Conservation (phyloP, 2,329 filamentous ascomycete species). For the Colletotrichum plurivorum region DNA sequence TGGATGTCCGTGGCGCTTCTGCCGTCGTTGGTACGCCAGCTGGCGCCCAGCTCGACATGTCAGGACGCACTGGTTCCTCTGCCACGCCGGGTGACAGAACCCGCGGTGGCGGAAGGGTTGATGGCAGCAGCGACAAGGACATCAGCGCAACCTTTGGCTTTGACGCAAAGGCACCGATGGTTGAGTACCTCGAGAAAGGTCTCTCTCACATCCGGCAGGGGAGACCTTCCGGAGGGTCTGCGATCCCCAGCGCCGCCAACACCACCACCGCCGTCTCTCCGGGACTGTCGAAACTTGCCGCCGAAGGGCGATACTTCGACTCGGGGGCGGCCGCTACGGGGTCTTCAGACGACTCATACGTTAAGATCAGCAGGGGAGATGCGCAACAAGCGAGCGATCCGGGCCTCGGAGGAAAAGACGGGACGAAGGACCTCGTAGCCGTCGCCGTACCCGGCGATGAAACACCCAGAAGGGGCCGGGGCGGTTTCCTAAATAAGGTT, state of each 20-base stretch:
- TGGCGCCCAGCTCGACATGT: constrained; percentile 43
- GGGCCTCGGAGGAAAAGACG: constrained; percentile 32
- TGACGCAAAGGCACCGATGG: constrained; percentile 61
- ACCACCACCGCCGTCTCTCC: constrained; percentile 41
- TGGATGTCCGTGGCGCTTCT: constrained; percentile 48
- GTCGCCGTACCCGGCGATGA: constrained; percentile 32
- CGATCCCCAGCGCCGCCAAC: constrained; percentile 34
- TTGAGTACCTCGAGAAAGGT: constrained; percentile 63
- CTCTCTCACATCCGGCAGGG: constrained; percentile 59
- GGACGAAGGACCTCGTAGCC: constrained; percentile 24
- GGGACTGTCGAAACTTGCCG: constrained; percentile 49
- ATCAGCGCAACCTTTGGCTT: constrained; percentile 43
- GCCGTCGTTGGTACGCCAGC: constrained; percentile 17
- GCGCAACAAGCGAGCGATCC: constrained; percentile 39
- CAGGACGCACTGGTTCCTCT: constrained; percentile 5
- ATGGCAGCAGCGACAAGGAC: constrained; percentile 12
- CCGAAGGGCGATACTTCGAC: constrained; percentile 48
- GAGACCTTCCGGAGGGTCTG: constrained; percentile 5
- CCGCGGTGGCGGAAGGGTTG: not conserved
- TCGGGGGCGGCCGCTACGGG: constrained; percentile 6
- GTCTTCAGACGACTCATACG: constrained; percentile 39
- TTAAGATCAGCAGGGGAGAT: constrained; percentile 42
- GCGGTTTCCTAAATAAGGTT: constrained; percentile 53
- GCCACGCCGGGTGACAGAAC: constrained; percentile 14
- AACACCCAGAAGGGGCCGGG: constrained; percentile 47